Base-by-base conservation (phyloP, 2,329 filamentous ascomycete genomes). In the Botrytis fragariae region DNA sequence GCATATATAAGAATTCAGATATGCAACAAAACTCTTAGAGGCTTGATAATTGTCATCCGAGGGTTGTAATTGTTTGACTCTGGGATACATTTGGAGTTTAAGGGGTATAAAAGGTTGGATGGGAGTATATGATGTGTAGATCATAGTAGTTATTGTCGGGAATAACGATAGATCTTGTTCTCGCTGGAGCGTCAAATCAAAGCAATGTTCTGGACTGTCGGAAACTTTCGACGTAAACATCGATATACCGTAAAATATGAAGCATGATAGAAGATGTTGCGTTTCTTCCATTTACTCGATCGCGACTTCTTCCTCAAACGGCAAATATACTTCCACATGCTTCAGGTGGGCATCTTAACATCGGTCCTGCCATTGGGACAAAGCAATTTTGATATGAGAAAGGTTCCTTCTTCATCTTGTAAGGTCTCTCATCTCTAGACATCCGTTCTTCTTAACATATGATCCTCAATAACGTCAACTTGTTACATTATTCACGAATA, bases 201-300 rank as follows among this genome's bases (percentile, higher is more conserved):
- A 29, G n/a, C 5, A 2, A 7, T 2, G 5, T 29, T 16, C 2
- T 8, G 3, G 16, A 54, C 12, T 0, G 3, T 18, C 7, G 4
- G 0, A 0, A n/a, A 14, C 1, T 29, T 57, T 32, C 2, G 18
- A 18, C 2, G 6, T 18, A 29, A 2, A 1, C 0, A 57, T 29
- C 3, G 16, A 57, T 12, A 57, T 18, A n/a, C 6, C 1, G 14
- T 18, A 3, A 4, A 18, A 18, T 14, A 37, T 22, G 12, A 39
- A 9, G 12, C 25, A 61, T 16, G 12, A n/a, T 18, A 18, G 18
- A 18, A n/a, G 14, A 62, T n/a, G 4, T 10, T 14, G 7, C 8
- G 10, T 39, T n/a, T 22, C 3, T 61, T n/a, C 1, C 18, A n/a
- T n/a, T 9, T 4, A n/a, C 10, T 4, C 12, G 6, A 39, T n/a